A percentile compares a stretch with the other conserved stretches of the same genome.
Conservation (phyloP, 495 filamentous ascomycete species). For the Talaromyces thailandensis region DNA sequence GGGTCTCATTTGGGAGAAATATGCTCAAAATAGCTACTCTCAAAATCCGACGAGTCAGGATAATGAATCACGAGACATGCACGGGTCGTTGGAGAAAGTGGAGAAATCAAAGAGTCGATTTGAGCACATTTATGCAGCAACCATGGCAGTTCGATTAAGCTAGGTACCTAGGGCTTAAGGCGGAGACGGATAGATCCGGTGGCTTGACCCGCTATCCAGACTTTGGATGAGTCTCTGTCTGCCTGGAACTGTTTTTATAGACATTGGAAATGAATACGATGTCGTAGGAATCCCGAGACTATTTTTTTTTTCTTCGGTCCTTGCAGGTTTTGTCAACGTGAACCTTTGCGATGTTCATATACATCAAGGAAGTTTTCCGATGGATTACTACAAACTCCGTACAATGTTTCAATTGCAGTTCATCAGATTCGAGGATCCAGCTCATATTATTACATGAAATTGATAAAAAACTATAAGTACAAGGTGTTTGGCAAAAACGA, state of each 20-base stretch:
- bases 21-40: not conserved
- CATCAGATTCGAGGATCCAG: not conserved
- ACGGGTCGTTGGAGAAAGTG: not conserved
- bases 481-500: not conserved
- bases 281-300: too few relatives aligned
- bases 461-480: not conserved
- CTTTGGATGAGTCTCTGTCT: too few relatives aligned
- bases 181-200: not conserved
- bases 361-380: not conserved
- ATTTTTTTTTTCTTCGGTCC: too few relatives aligned
- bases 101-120: not conserved
- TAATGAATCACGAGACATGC: not conserved
- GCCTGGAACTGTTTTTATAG: too few relatives aligned
- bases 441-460: not conserved
- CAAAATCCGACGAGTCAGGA: too few relatives aligned
- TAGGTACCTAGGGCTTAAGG: not conserved
- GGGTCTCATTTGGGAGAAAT: not conserved
- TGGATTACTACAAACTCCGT: not conserved
- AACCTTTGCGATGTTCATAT: too few relatives aligned
- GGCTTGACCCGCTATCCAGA: not conserved
- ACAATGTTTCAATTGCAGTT: not conserved
- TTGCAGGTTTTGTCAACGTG: not conserved
- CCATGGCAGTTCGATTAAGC: not conserved
- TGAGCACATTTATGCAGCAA: conserved; percentile 4
- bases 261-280: too few relatives aligned